Evolutionary conservation across 352 stramenopile species (phyloP).

Genomic region (Phytophthora tubulina): DNA sequence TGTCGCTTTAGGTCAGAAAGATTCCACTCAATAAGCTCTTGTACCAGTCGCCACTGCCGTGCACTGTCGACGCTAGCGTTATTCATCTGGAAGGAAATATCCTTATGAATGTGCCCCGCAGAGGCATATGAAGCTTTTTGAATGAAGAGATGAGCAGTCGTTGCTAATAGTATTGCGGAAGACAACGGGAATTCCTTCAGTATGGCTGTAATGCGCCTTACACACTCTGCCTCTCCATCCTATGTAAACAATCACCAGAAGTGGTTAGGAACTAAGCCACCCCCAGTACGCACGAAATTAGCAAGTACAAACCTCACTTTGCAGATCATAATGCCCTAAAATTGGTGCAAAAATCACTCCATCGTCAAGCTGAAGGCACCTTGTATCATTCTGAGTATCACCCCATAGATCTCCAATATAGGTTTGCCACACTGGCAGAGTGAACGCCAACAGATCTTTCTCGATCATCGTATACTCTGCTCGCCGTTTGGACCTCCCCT

Average conservation of each 20-base stretch:
- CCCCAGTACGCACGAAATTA: neutral
- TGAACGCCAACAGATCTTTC: conserved; percentile 9
- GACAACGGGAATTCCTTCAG: conserved; percentile 26
- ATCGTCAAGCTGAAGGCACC: conserved; percentile 20
- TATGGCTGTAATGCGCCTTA: neutral
- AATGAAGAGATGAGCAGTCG: conserved; percentile 15
- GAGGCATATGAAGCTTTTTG: neutral
- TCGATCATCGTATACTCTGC: neutral
- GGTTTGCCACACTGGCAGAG: conserved; percentile 24
- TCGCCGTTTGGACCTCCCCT: neutral
- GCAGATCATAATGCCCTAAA: conserved; percentile 3
- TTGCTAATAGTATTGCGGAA: conserved; percentile 18
- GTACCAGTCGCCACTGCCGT: conserved; percentile 26
- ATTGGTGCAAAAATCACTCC: conserved; percentile 21
- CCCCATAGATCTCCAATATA: conserved; percentile 31
- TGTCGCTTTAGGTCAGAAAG: conserved; percentile 31
- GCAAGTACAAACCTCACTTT: conserved; percentile 27
- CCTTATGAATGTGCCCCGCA: neutral
- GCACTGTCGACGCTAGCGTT: neutral
- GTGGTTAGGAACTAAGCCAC: neutral
- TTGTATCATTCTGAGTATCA: neutral
- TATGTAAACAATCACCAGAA: conserved; percentile 1
- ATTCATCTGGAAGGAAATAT: neutral
- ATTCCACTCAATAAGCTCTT: conserved; percentile 47
- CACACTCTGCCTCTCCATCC: conserved; percentile 14